Evolutionary conservation across 2,329 filamentous ascomycete species (phyloP).

Genomic region (Clarireedia homoeocarpa): DNA sequence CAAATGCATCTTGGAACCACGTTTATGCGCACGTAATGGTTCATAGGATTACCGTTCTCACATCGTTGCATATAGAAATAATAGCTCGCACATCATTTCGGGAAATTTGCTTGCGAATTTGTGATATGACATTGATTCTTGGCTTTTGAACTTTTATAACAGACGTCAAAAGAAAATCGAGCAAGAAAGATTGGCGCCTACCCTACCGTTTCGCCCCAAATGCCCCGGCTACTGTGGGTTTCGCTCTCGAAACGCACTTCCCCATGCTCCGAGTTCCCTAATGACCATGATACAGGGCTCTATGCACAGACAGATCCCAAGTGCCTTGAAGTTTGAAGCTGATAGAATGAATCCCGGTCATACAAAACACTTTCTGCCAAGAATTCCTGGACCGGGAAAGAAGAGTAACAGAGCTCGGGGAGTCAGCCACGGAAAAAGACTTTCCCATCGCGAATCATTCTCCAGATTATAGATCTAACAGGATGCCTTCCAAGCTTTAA

Average conservation of each 20-base stretch:
- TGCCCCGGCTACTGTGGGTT: background rate
- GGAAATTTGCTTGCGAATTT: too few species aligned
- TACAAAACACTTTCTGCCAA: too few species aligned
- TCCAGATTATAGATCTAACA: background rate
- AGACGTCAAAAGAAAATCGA: too few species aligned
- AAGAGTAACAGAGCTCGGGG: background rate
- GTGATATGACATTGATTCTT: too few species aligned
- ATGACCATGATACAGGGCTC: background rate
- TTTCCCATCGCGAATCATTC: background rate
- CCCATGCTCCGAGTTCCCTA: background rate
- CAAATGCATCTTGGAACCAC: too few species aligned
- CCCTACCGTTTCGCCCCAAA: background rate
- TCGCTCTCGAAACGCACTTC: background rate
- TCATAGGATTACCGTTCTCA: too few species aligned
- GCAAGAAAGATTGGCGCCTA: background rate
- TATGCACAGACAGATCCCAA: background rate
- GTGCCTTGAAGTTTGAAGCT: background rate
- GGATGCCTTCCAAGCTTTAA: slow-evolving; percentile 45
- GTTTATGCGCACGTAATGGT: too few species aligned
- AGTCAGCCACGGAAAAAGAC: background rate
- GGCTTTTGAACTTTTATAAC: too few species aligned
- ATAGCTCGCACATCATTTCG: too few species aligned
- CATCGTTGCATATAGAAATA: too few species aligned
- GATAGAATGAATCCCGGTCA: too few species aligned
- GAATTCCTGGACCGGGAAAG: too few species aligned